phyloP scores from a whole-genome alignment of 805 yeast genomes.

The Kodamaea sagamina region DNA sequence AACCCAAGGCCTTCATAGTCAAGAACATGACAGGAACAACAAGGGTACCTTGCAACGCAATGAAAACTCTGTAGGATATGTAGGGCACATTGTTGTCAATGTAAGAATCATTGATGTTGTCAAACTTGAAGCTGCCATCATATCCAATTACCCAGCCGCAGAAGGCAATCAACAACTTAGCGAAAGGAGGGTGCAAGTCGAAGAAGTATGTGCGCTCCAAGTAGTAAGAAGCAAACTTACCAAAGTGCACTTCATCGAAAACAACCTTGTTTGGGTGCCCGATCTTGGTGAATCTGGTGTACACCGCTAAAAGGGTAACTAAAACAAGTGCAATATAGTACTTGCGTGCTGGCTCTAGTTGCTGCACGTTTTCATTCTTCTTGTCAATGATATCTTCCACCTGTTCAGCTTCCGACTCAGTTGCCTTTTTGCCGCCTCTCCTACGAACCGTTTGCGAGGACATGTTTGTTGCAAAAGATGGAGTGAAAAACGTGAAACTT shows the following conservation, averaged over 20 bases:
- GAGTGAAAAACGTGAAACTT: not conserved
- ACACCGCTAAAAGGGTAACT: conserved; percentile 46
- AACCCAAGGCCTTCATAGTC: conserved; percentile 84
- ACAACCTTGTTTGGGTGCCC: conserved; percentile 74
- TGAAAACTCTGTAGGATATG: conserved; percentile 74
- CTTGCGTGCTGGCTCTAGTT: conserved; percentile 24
- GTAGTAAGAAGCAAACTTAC: conserved; percentile 83
- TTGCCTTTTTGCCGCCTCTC: conserved; percentile 24
- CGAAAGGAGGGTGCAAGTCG: conserved; percentile 98
- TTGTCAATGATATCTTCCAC: not conserved
- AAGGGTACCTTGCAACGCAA: conserved; percentile 78
- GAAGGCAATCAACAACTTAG: conserved; percentile 85
- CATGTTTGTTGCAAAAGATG: conserved; percentile 5
- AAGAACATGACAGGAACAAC: conserved; percentile 82
- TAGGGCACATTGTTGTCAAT: conserved; percentile 81
- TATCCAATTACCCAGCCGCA: conserved; percentile 89
- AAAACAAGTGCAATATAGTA: conserved; percentile 37
- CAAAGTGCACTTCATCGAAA: conserved; percentile 86
- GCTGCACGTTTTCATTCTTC: conserved; percentile 1
- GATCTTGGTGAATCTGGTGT: conserved; percentile 61
- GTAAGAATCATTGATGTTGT: conserved; percentile 82
- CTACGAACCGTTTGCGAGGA: conserved; percentile 11
- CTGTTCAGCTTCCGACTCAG: not conserved
- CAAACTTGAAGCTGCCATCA: conserved; percentile 90
- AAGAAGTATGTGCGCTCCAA: conserved; percentile 89